phyloP scores from a whole-genome alignment of 306 rosid species.

The Adenanthera pavonina region DNA sequence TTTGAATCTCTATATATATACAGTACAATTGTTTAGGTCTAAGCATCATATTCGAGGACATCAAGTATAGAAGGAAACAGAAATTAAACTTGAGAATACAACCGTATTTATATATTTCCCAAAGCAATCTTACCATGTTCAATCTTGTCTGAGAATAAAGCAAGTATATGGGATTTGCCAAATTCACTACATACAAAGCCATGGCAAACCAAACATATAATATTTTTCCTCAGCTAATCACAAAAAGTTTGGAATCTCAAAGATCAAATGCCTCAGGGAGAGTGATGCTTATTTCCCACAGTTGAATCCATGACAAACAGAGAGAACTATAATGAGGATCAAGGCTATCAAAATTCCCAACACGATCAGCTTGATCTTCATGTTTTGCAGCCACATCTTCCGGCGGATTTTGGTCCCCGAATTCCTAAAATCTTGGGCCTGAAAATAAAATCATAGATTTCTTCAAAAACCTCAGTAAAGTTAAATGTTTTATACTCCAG shows the following conservation, averaged over 20 bases:
- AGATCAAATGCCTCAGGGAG: conserved; percentile 36
- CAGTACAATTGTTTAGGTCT: neutral
- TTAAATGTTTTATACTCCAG: neutral
- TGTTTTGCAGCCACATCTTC: conserved; percentile 99
- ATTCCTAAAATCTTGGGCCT: conserved; percentile 93
- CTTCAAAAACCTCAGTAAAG: neutral
- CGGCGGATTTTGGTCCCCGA: conserved; percentile 89
- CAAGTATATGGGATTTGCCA: conserved; percentile 33
- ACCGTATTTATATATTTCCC: conserved; percentile 28
- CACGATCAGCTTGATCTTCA: conserved; percentile 96
- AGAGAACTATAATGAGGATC: conserved; percentile 85
- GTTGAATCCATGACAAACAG: conserved; percentile 83
- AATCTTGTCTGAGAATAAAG: conserved; percentile 37
- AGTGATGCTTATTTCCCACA: conserved; percentile 62
- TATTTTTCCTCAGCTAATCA: conserved; percentile 51
- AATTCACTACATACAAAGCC: conserved; percentile 58
- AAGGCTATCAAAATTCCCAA: conserved; percentile 89
- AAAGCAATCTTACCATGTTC: conserved; percentile 38
- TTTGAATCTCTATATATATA: neutral
- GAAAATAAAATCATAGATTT: conserved; percentile 20
- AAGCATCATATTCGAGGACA: neutral
- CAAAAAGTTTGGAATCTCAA: conserved; percentile 38
- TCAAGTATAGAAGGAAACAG: neutral
- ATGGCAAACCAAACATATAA: conserved; percentile 44
- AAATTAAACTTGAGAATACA: conserved; percentile 30